These are phyloP conservation scores for Blastobotrys indianensis DNA, from an alignment of 1,139 yeast genomes.

Conservation along the genomic window DNA sequence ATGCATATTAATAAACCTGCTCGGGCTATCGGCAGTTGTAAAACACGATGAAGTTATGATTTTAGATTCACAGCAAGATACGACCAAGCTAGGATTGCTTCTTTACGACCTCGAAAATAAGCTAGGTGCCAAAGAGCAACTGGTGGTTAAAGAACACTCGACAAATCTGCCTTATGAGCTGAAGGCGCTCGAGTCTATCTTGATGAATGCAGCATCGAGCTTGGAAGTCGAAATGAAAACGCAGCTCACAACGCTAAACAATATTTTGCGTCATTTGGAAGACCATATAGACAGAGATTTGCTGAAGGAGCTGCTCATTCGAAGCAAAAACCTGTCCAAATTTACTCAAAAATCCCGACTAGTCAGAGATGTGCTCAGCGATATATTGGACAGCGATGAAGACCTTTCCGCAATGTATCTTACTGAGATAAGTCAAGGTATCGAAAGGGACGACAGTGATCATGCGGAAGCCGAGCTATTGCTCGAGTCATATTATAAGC, in stretches of 20 bases:
- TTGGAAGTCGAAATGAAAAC: slow-evolving; percentile 75
- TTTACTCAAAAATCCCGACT: slow-evolving; percentile 76
- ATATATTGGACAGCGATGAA: slow-evolving; percentile 79
- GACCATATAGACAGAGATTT: slow-evolving; percentile 76
- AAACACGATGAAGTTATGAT: slow-evolving; percentile 71
- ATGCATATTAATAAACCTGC: slow-evolving; percentile 70
- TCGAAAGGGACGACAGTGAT: slow-evolving; percentile 40
- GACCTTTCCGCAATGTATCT: slow-evolving; percentile 83
- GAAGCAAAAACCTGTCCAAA: slow-evolving; percentile 66
- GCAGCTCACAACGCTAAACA: slow-evolving; percentile 61
- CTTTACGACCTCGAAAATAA: slow-evolving; percentile 80
- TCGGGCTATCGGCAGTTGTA: slow-evolving; percentile 79
- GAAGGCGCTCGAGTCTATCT: slow-evolving; percentile 77
- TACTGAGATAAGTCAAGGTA: slow-evolving; percentile 42
- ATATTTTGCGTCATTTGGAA: slow-evolving; percentile 70
- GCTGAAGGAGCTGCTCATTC: slow-evolving; percentile 66
- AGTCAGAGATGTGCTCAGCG: slow-evolving; percentile 79
- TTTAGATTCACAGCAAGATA: slow-evolving; percentile 60
- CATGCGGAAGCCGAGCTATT: slow-evolving; percentile 77
- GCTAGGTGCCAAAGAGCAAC: slow-evolving; percentile 18
- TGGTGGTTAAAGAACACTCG: neutral
- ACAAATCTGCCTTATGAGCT: slow-evolving; percentile 57
- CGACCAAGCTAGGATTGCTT: slow-evolving; percentile 61
- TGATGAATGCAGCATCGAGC: slow-evolving; percentile 74
- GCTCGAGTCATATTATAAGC: slow-evolving; percentile 87